Conservation (phyloP, 495 filamentous ascomycete genomes). For the Collariella sp. region DNA sequence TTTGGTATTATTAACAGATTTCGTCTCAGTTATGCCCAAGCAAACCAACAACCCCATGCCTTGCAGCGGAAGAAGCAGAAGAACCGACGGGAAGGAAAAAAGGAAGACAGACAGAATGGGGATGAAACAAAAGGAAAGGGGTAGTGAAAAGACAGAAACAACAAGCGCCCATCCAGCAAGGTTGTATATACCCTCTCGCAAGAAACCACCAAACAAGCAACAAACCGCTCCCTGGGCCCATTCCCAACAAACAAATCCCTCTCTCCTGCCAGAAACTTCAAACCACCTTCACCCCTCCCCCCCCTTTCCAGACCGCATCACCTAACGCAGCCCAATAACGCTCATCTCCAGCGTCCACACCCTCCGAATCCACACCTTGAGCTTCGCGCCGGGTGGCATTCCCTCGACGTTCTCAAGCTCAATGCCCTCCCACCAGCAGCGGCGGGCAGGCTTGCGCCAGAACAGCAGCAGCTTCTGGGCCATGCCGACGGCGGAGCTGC, state of each 20-base stretch:
- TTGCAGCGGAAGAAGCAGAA: neutral
- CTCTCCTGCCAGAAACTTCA: neutral
- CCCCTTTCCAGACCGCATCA: no score
- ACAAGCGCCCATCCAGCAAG: neutral
- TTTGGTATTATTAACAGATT: conserved; percentile 10
- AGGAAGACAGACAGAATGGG: neutral
- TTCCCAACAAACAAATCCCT: neutral
- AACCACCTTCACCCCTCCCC: neutral
- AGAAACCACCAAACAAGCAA: neutral
- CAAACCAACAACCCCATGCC: conserved; percentile 3
- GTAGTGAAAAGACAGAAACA: neutral
- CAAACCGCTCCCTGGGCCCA: neutral
- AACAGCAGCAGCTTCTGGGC: conserved; percentile 97
- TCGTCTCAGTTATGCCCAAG: conserved; percentile 3
- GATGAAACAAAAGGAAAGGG: neutral
- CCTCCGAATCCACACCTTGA: conserved; percentile 96
- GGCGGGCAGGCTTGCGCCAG: conserved; percentile 91
- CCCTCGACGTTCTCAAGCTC: conserved; percentile 85
- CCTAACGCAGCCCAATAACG: conserved; percentile 75
- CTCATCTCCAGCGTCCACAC: conserved; percentile 99
- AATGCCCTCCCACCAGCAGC: conserved; percentile 99
- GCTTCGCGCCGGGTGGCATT: conserved; percentile 60
- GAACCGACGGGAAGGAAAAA: neutral
- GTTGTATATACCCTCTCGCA: conserved; percentile 1
- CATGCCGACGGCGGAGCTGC: conserved; percentile 86